Conservation (phyloP, 176 grass and related monocot species). For the Phyllostachys edulis region DNA sequence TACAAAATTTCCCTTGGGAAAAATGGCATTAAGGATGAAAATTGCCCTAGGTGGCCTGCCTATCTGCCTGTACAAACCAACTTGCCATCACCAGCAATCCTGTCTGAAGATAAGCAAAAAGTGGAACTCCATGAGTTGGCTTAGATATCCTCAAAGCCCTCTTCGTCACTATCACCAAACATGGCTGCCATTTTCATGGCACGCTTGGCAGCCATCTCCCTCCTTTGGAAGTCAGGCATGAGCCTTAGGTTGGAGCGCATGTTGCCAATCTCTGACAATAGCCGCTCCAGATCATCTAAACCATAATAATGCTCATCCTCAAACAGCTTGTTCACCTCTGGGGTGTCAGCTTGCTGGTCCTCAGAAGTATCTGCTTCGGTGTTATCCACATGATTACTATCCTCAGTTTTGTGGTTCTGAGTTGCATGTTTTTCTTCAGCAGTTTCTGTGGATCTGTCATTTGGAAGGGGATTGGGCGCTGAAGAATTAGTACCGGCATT, state of each 20-base stretch:
- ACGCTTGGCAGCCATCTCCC: constrained; percentile 80
- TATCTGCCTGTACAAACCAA: neutral
- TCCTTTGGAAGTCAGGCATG: constrained; percentile 89
- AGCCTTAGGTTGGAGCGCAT: constrained; percentile 80
- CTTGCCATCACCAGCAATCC: neutral
- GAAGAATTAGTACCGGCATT: constrained; percentile 14
- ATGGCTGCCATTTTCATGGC: constrained; percentile 90
- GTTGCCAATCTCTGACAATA: constrained; percentile 91
- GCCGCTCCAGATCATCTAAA: constrained; percentile 69
- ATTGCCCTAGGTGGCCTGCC: neutral
- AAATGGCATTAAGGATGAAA: neutral
- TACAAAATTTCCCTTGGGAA: constrained; percentile 3
- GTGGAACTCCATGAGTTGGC: neutral
- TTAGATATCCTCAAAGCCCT: constrained; percentile 43
- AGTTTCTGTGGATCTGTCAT: constrained; percentile 33
- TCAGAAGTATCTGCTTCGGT: constrained; percentile 10
- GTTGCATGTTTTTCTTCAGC: constrained; percentile 13
- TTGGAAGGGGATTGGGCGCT: constrained; percentile 29
- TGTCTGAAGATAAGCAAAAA: neutral
- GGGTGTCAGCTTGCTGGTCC: constrained; percentile 26
- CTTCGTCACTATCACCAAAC: constrained; percentile 77
- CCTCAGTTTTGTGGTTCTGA: constrained; percentile 15
- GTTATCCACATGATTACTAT: constrained; percentile 1
- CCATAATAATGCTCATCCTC: constrained; percentile 77
- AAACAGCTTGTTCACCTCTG: constrained; percentile 14